A percentile compares a stretch with the other conserved stretches of the same genome.
Evolutionary conservation across 352 stramenopile species (phyloP).

Genomic region (Phytophthora pseudosyringae): DNA sequence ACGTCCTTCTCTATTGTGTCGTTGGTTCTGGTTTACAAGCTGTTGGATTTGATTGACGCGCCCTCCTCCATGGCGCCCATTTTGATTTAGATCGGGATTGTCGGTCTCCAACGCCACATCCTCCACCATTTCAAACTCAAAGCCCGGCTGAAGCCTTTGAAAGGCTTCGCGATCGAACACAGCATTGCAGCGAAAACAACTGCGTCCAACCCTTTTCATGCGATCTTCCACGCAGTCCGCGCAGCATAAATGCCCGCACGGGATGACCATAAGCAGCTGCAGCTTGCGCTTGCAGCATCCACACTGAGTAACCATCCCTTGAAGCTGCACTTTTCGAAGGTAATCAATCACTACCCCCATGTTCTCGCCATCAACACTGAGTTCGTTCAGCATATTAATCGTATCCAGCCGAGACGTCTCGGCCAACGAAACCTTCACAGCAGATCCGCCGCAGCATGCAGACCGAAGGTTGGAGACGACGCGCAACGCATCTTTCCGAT

Average conservation of each 20-base stretch:
- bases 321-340: conserved; percentile 55
- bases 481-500: conserved; percentile 62
- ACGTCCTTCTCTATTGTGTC: conserved; percentile 18
- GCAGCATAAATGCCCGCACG: conserved; percentile 93
- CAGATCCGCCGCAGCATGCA: conserved; percentile 61
- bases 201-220: conserved; percentile 53
- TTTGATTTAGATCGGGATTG: conserved; percentile 28
- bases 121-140: conserved; percentile 68
- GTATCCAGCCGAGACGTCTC: conserved; percentile 58
- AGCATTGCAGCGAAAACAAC: conserved; percentile 60
- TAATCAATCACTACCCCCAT: conserved; percentile 54
- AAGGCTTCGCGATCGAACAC: conserved; percentile 90
- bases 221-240: conserved; percentile 91
- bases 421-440: conserved; percentile 54
- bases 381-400: conserved; percentile 56
- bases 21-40: conserved; percentile 32
- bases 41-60: conserved; percentile 39
- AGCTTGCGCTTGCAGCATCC: conserved; percentile 83
- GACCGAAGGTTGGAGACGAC: conserved; percentile 67
- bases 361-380: conserved; percentile 52
- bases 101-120: conserved; percentile 24
- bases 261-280: conserved; percentile 91
- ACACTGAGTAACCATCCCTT: conserved; percentile 68
- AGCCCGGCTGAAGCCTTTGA: conserved; percentile 86
- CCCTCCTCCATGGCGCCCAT: conserved; percentile 25